Evolutionary conservation across 306 rosid species (phyloP).

Genomic region (Trifolium dubium): DNA sequence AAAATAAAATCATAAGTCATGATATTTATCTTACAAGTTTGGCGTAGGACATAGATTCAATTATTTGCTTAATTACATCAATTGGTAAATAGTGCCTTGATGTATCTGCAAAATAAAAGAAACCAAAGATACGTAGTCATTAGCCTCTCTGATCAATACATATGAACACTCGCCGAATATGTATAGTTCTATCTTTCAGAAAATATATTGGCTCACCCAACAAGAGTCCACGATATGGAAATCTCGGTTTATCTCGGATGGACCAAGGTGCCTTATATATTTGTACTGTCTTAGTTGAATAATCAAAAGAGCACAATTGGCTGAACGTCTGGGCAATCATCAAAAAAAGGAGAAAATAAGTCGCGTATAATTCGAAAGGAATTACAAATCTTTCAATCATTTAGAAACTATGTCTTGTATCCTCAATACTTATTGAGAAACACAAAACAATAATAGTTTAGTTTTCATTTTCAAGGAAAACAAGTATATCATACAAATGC

Average conservation of each 20-base stretch:
- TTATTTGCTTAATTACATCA: constrained; percentile 78
- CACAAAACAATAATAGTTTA: constrained; percentile 13
- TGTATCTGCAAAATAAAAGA: constrained; percentile 73
- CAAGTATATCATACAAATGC: constrained; percentile 1
- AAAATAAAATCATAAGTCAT: constrained; percentile 30
- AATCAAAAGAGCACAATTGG: constrained; percentile 86
- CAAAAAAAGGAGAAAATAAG: constrained; percentile 30
- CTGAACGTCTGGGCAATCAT: constrained; percentile 82
- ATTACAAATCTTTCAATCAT: constrained; percentile 13
- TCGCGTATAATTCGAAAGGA: constrained; percentile 23
- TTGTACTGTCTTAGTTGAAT: constrained; percentile 65
- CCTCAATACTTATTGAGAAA: constrained; percentile 26
- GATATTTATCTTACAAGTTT: constrained; percentile 73
- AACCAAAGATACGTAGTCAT: constrained; percentile 39
- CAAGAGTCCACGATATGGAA: constrained; percentile 84
- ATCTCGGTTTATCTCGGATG: constrained; percentile 84
- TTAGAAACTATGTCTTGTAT: constrained; percentile 1
- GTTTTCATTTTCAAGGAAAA: constrained; percentile 18
- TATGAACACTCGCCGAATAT: constrained; percentile 20
- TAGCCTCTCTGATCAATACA: constrained; percentile 35
- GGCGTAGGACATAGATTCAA: constrained; percentile 93
- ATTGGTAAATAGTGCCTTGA: constrained; percentile 91
- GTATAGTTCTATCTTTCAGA: constrained; percentile 21
- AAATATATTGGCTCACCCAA: constrained; percentile 63
- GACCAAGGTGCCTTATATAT: constrained; percentile 85